Conservation (phyloP, 2,329 filamentous ascomycete genomes). For the Cryphonectria radicalis region DNA sequence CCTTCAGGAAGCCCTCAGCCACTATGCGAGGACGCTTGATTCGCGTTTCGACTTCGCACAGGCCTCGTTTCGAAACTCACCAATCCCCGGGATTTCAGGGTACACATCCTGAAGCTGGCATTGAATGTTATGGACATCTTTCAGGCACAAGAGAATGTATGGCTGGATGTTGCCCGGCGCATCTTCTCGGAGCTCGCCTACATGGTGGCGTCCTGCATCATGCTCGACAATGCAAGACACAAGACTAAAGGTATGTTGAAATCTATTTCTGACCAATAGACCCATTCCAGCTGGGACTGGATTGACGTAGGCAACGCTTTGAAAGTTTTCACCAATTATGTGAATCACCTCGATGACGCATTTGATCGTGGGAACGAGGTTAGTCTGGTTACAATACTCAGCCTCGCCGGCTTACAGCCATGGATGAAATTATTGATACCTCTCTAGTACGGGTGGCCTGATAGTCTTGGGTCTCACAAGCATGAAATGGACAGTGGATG, state of each 20-base stretch:
- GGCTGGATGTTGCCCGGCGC: conserved; percentile 34
- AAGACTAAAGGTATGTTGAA: conserved; percentile 34
- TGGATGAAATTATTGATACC: no score
- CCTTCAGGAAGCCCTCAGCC: conserved; percentile 53
- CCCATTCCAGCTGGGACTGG: background rate
- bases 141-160: background rate
- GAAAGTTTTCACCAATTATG: conserved; percentile 46
- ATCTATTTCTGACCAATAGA: no score
- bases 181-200: conserved; percentile 50
- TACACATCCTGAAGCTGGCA: conserved; percentile 54
- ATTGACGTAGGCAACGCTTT: conserved; percentile 28
- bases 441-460: no score
- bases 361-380: no score
- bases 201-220: conserved; percentile 55
- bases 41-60: conserved; percentile 56
- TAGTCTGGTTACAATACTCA: no score
- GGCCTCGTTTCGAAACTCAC: conserved; percentile 48
- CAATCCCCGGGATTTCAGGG: conserved; percentile 53
- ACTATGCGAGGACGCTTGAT: conserved; percentile 50
- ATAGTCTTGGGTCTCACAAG: no score
- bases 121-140: conserved; percentile 20
- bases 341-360: conserved; percentile 47
- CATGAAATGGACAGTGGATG: no score
- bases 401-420: no score
- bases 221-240: conserved; percentile 50